These are phyloP conservation scores for Diaporthe eres DNA, from an alignment of 2,329 filamentous ascomycete genomes.

Conservation along the genomic window DNA sequence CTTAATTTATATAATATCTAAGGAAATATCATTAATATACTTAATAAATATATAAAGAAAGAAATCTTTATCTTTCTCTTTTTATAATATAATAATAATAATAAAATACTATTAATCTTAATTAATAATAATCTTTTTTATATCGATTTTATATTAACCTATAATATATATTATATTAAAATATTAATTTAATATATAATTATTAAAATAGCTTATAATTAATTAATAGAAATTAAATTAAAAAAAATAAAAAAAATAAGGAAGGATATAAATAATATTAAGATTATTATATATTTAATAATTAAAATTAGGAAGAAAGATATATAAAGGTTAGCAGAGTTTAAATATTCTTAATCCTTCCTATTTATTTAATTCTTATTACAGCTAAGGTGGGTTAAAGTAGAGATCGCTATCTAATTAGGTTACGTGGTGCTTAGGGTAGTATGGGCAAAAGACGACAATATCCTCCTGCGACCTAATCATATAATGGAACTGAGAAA, in stretches of 20 bases:
- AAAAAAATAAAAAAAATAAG: not conserved
- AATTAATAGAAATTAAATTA: not conserved
- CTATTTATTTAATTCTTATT: not conserved
- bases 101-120: not conserved
- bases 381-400: slow-evolving; percentile 3
- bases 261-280: not conserved
- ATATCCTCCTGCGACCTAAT: not conserved
- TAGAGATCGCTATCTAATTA: slow-evolving; percentile 4
- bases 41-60: too few relatives aligned
- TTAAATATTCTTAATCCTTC: not conserved
- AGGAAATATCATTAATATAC: too few relatives aligned
- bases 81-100: too few relatives aligned
- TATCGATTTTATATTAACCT: not conserved
- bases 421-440: slow-evolving; percentile 13
- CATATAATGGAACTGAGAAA: too few relatives aligned
- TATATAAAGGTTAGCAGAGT: not conserved
- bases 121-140: not conserved
- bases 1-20: too few relatives aligned
- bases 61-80: too few relatives aligned
- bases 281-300: not conserved
- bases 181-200: not conserved
- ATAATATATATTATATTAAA: too few relatives aligned
- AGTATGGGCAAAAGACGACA: slow-evolving; percentile 14
- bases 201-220: not conserved
- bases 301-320: slow-evolving; percentile 3